A percentile compares a stretch with the other conserved stretches of the same genome.
Conservation (phyloP, 2,329 filamentous ascomycete genomes). For the Domatiomyces catenatus region DNA sequence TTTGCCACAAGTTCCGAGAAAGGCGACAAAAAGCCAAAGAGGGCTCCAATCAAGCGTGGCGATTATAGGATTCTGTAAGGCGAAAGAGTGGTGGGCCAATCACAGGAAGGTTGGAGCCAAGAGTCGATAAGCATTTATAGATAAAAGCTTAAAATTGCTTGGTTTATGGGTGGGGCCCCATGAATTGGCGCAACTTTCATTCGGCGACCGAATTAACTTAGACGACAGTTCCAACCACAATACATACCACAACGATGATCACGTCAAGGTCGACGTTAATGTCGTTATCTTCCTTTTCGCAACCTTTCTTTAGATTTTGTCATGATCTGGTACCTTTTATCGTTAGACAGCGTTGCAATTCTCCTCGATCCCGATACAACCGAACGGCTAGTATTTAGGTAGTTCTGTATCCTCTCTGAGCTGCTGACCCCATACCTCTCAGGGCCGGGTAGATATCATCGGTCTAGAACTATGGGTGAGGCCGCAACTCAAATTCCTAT, state of each 20-base stretch:
- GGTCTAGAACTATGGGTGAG: not conserved
- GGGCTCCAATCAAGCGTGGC: too few relatives aligned
- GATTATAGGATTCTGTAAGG: too few relatives aligned
- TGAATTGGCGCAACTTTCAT: not conserved
- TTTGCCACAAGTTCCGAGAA: too few relatives aligned
- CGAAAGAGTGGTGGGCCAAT: too few relatives aligned
- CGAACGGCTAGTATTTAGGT: not conserved
- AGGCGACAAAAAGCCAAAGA: too few relatives aligned
- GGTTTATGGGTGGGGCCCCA: too few relatives aligned
- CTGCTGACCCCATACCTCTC: not conserved
- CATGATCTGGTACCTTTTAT: not conserved
- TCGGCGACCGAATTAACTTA: not conserved
- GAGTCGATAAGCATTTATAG: too few relatives aligned
- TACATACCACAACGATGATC: not conserved
- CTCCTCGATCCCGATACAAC: not conserved
- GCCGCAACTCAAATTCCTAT: not conserved
- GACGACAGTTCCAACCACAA: not conserved
- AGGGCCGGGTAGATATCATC: not conserved
- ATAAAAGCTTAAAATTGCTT: too few relatives aligned
- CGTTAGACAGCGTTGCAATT: not conserved
- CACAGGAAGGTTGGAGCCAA: too few relatives aligned
- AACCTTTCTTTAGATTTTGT: not conserved
- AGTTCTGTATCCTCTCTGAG: not conserved
- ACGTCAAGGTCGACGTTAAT: not conserved
- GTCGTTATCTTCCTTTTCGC: not conserved